Conservation (phyloP, 805 yeast genomes). For the Diddensiella caesifluorescens region DNA sequence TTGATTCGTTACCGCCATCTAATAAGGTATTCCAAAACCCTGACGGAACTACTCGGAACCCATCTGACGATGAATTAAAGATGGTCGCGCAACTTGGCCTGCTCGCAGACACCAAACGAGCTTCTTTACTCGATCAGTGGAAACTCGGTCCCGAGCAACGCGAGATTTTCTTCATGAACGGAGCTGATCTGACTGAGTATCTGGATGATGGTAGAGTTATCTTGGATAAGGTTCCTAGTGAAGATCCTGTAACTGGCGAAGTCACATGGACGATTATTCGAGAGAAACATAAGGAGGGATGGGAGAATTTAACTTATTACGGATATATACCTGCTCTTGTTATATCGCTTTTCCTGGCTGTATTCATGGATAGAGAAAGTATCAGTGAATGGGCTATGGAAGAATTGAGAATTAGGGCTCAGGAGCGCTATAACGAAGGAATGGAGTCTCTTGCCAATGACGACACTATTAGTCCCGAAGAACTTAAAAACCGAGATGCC, state of each 20-base stretch:
- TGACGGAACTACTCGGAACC: slow-evolving; percentile 69
- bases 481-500: slow-evolving; percentile 63
- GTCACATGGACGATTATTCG: slow-evolving; percentile 74
- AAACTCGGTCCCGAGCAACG: slow-evolving; percentile 48
- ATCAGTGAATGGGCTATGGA: slow-evolving; percentile 75
- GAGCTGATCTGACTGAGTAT: slow-evolving; percentile 51
- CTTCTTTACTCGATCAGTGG: slow-evolving; percentile 43
- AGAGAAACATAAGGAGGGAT: slow-evolving; percentile 73
- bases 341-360: slow-evolving; percentile 46
- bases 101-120: slow-evolving; percentile 51
- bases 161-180: slow-evolving; percentile 55
- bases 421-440: slow-evolving; percentile 58
- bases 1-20: slow-evolving; percentile 59
- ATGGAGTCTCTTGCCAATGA: slow-evolving; percentile 38
- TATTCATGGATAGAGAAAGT: slow-evolving; percentile 48
- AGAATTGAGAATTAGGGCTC: slow-evolving; percentile 71
- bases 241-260: slow-evolving; percentile 72
- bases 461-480: slow-evolving; percentile 44
- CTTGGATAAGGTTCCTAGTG: slow-evolving; percentile 78
- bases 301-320: slow-evolving; percentile 73
- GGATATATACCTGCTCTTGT: slow-evolving; percentile 66
- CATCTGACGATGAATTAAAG: slow-evolving; percentile 61
- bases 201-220: slow-evolving; percentile 55
- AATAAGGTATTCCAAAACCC: slow-evolving; percentile 64
- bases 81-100: slow-evolving; percentile 65